A percentile compares a stretch with the other conserved stretches of the same genome.
These are phyloP conservation scores for Benincasa hispida DNA, from an alignment of 306 rosid genomes.

Conservation along the genomic window DNA sequence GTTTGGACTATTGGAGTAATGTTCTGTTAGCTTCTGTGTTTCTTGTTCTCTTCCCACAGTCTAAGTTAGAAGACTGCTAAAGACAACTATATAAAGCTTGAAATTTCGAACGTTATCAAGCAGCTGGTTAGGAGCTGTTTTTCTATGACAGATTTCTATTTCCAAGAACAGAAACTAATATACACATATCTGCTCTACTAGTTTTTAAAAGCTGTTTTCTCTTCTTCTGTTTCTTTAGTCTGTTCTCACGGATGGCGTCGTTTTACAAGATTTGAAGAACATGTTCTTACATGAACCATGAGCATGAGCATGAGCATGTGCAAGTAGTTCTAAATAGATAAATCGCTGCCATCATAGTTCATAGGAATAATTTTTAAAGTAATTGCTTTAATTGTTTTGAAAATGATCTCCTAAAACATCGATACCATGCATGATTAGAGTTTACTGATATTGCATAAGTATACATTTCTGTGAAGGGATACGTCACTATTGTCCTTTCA, in stretches of 20 bases:
- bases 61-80: not conserved
- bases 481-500: not conserved
- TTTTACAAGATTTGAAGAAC: not conserved
- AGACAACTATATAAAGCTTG: not conserved
- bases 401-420: not conserved
- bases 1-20: not conserved
- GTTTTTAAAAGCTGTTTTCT: not conserved
- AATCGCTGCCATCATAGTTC: not conserved
- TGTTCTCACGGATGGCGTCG: not conserved
- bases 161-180: not conserved
- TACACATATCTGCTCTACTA: not conserved
- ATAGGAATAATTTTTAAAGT: not conserved
- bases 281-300: not conserved
- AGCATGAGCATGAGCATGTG: not conserved
- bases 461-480: not conserved
- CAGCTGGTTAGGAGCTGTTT: not conserved
- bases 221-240: not conserved
- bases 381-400: not conserved
- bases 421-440: not conserved
- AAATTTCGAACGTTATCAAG: not conserved
- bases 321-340: not conserved
- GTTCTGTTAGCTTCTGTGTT: not conserved
- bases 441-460: not conserved
- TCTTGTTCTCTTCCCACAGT: not conserved
- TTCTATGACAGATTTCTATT: not conserved